Conservation (phyloP, 768 basidiomycete species). For the Mycena sanguinolenta region DNA sequence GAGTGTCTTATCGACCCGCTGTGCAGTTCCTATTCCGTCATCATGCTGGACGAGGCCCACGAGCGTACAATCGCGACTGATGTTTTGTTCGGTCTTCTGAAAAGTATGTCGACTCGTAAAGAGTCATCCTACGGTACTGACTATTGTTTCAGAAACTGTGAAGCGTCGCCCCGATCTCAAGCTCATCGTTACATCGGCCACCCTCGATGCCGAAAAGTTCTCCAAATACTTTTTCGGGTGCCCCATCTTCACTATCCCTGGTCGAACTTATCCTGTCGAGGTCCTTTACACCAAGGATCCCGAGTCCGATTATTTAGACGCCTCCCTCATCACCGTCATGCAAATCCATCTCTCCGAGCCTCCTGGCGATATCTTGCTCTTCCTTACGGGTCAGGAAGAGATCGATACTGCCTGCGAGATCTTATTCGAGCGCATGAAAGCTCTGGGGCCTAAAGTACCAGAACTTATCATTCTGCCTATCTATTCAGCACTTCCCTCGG, state of each 20-base stretch:
- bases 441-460: conserved; percentile 97
- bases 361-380: conserved; percentile 94
- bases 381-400: conserved; percentile 98
- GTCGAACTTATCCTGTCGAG: conserved; percentile 98
- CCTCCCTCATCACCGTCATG: conserved; percentile 98
- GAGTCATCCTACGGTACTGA: not conserved
- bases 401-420: conserved; percentile 99
- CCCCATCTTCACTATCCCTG: conserved; percentile 99
- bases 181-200: conserved; percentile 98
- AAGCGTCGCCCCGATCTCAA: conserved; percentile 96
- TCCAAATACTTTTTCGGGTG: conserved; percentile 99
- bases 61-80: conserved; percentile 99
- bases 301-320: conserved; percentile 96
- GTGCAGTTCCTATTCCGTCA: conserved; percentile 90
- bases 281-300: conserved; percentile 99
- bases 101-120: conserved; percentile 67
- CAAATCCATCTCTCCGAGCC: conserved; percentile 99
- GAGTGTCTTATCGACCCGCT: conserved; percentile 97
- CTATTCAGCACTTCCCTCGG: conserved; percentile 97
- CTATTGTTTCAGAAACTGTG: conserved; percentile 80
- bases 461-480: conserved; percentile 97
- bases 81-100: conserved; percentile 95
- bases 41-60: conserved; percentile 99
- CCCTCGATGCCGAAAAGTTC: conserved; percentile 99
- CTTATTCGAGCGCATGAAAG: conserved; percentile 98